Evolutionary conservation across 805 yeast genomes (phyloP), one percentile per base, ranked within the genome.

Genomic region (Yamadazyma akitaensis): DNA sequence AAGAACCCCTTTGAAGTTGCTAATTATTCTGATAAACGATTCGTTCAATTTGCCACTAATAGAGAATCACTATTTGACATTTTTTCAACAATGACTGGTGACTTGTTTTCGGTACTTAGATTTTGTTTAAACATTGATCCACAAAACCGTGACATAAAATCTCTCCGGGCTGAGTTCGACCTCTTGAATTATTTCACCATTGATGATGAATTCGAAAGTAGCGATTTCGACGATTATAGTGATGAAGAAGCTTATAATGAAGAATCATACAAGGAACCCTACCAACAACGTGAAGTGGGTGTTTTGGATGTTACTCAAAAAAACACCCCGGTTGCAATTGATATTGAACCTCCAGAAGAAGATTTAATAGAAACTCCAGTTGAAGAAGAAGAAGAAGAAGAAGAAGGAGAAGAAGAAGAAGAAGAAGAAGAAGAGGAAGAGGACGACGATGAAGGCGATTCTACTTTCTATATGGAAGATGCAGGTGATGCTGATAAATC

Each of bases 1-100:
- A 84, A 88, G 59, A 85, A 86, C 62, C 97, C 97, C 2, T 90
- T 90, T 65, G 80, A 79, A 53, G 83, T 84, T 13, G 96, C 96
- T 5, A 81, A 84, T 55, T 81, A 83, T 57, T 73, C 83, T 13
- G 97, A 90, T 67, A 87, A 86, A 59, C 70, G 91, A 42, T 91
- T 90, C 63, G 68, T 86, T 56, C 91, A 88, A 65, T 91, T 87
- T 70, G 91, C 92, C 11, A 79, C 85, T 30, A 87, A 88, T 58
- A 79, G 97, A 55, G 97, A 92, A 64, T 85, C 95, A 1, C 70
- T 92, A 40, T 90, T 89, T 67, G 98, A 92, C 67, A 86, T 90
- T 36, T 92, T 91, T 63, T 90, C 96, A 14, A 73, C 90, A 4
- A 84, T 92, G 89, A 81, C 94, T 43, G 82, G 80, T 43, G 97